Conservation (phyloP, 2,329 filamentous ascomycete species). For the Fusarium nelsonii region DNA sequence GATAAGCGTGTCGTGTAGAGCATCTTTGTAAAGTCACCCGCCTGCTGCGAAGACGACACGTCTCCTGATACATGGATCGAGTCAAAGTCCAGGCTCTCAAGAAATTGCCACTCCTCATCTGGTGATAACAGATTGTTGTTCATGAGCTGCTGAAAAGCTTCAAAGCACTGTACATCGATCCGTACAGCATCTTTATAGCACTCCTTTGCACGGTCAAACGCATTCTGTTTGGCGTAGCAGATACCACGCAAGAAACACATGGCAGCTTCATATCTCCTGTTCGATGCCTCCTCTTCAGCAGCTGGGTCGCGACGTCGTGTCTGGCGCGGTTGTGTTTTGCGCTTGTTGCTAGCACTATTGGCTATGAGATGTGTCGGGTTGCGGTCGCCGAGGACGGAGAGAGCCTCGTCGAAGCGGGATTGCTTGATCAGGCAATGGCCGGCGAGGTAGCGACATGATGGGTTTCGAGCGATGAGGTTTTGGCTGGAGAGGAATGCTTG, state of each 20-base stretch:
- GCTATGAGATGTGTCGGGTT: conserved; percentile 91
- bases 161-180: conserved; percentile 98
- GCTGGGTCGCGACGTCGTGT: conserved; percentile 52
- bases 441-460: conserved; percentile 91
- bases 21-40: conserved; percentile 93
- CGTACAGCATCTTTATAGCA: conserved; percentile 98
- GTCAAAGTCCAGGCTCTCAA: conserved; percentile 91
- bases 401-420: conserved; percentile 87
- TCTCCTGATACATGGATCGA: conserved; percentile 76
- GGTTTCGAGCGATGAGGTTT: conserved; percentile 83
- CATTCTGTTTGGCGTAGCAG: conserved; percentile 96
- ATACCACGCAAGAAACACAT: conserved; percentile 97
- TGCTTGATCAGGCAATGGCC: conserved; percentile 96
- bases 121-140: conserved; percentile 93
- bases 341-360: conserved; percentile 59
- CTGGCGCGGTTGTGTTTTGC: conserved; percentile 54
- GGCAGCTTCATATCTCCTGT: conserved; percentile 89
- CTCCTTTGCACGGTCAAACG: conserved; percentile 96
- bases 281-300: conserved; percentile 75
- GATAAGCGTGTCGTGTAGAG: conserved; percentile 95
- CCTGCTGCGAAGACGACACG: conserved; percentile 80
- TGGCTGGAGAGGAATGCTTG: conserved; percentile 87
- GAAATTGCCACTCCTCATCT: conserved; percentile 88
- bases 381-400: conserved; percentile 87
- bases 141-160: conserved; percentile 98